Evolutionary conservation across 345 rosid genomes (phyloP), one percentile per base, ranked within the genome.

Genomic region (Dovyalis caffra): DNA sequence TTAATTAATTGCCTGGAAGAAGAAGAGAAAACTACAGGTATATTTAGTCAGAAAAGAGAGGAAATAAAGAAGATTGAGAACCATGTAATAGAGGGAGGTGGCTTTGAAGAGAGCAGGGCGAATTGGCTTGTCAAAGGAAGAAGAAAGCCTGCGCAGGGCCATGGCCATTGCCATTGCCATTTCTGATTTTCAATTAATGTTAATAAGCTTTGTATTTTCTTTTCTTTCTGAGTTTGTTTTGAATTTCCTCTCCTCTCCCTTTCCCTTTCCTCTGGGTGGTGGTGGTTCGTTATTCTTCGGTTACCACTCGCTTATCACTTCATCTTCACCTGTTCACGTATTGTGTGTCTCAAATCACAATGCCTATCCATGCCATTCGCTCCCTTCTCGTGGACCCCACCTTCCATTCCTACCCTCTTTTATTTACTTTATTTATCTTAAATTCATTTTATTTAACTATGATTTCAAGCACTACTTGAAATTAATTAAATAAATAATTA

Each of bases 101-200:
- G 88, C 85, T 73, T 79, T 85, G 84, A 83, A 77, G 83, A 95
- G 87, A 84, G 10, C 56, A 18, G 98, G 97, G 49, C 95, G 96
- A 78, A 86, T 72, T 58, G 98, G 90, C 83, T 88, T 89, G 78
- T 91, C 87, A 40, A 89, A 32, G 60, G 98, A 89, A 73, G 98
- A 90, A 26, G 97, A 91, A 81, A 95, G 98, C 47, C 98, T 85
- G 67, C 98, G 94, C 73, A 95, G 91, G 75, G 98, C 97, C 97
- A 89, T 85, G 26, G 99, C 97, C 98, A 92, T 92, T 33, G 69
- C 78, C 79, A 92, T 90, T 34, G 66, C 77, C 78, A 69, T 38
- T 78, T 74, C 68, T 65, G 80, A 72, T 72, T 78, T 76, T 75
- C 60, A 75, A 83, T 80, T 68, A 79, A 69, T 74, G 88, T n/a